Evolutionary conservation across 495 filamentous ascomycete species (phyloP).

Genomic region (Podospora tetraspora): DNA sequence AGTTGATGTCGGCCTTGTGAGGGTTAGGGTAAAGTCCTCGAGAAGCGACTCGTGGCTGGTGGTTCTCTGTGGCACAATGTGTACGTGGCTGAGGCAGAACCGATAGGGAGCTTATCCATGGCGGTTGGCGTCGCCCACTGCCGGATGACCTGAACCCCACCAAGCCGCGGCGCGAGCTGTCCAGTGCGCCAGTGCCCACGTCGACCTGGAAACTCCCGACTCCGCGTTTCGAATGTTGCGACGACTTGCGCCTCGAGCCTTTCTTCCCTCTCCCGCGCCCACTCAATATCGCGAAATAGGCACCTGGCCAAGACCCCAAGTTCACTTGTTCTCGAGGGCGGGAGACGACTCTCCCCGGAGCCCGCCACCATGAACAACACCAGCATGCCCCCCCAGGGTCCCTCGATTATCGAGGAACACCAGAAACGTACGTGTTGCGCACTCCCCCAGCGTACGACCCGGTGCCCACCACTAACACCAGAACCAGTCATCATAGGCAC

Average conservation of each 20-base stretch:
- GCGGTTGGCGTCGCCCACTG: not conserved
- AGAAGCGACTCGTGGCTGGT: not conserved
- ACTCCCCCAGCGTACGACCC: not conserved
- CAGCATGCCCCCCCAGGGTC: conserved; percentile 18
- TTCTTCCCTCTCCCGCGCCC: not conserved
- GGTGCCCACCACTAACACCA: not conserved
- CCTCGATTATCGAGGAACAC: conserved; percentile 36
- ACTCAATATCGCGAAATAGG: not conserved
- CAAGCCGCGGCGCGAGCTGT: not conserved
- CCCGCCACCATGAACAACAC: conserved; percentile 27
- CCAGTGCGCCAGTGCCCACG: not conserved
- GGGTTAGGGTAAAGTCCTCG: not conserved
- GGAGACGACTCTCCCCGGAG: conserved; percentile 16
- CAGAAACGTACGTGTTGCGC: conserved; percentile 24
- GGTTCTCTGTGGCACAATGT: not conserved
- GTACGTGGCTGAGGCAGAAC: not conserved
- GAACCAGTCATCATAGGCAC: conserved; percentile 42
- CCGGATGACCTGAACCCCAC: not conserved
- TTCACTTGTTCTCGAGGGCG: not conserved
- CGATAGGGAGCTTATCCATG: not conserved
- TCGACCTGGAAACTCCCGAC: conserved; percentile 9
- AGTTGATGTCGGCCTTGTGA: not conserved
- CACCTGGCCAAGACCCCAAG: not conserved
- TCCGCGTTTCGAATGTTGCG: conserved; percentile 12
- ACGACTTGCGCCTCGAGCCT: not conserved